These are phyloP conservation scores for Beta macrorhiza DNA, from an alignment of 179 eudicot species.

Conservation along the genomic window DNA sequence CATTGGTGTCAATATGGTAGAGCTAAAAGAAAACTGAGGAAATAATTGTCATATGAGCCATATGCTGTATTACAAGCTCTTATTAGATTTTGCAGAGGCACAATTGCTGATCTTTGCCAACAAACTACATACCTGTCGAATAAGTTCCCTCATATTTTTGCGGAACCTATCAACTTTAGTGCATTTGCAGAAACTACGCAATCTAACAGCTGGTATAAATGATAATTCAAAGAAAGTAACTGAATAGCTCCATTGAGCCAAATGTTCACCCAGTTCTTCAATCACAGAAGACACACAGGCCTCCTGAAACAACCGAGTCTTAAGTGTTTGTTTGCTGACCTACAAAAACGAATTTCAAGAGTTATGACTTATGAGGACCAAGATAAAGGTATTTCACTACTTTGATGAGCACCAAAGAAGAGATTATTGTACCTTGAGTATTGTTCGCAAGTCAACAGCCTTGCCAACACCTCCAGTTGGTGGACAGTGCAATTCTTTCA, in stretches of 20 bases:
- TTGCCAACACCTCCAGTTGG: slow-evolving; percentile 94
- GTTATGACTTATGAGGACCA: not conserved
- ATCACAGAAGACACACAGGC: slow-evolving; percentile 79
- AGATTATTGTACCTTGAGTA: slow-evolving; percentile 55
- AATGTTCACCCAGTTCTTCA: slow-evolving; percentile 87
- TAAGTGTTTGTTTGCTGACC: slow-evolving; percentile 74
- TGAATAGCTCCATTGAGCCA: slow-evolving; percentile 95
- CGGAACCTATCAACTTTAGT: slow-evolving; percentile 91
- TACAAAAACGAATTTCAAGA: slow-evolving; percentile 32
- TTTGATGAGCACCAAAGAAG: not conserved
- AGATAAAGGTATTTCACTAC: slow-evolving; percentile 2
- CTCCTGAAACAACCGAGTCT: slow-evolving; percentile 85
- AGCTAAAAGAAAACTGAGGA: not conserved
- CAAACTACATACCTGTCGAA: slow-evolving; percentile 60
- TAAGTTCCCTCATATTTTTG: slow-evolving; percentile 68
- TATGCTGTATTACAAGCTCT: not conserved
- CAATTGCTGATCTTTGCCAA: not conserved
- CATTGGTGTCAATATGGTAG: too few relatives aligned
- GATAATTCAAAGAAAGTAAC: slow-evolving; percentile 88
- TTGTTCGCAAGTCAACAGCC: slow-evolving; percentile 67
- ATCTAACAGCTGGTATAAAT: slow-evolving; percentile 67
- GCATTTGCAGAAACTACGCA: slow-evolving; percentile 78
- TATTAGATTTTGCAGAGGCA: not conserved
- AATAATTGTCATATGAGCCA: not conserved
- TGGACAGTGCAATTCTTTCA: slow-evolving; percentile 81